Base-by-base conservation (phyloP, 495 filamentous ascomycete genomes). In the Tirmania nivea region DNA sequence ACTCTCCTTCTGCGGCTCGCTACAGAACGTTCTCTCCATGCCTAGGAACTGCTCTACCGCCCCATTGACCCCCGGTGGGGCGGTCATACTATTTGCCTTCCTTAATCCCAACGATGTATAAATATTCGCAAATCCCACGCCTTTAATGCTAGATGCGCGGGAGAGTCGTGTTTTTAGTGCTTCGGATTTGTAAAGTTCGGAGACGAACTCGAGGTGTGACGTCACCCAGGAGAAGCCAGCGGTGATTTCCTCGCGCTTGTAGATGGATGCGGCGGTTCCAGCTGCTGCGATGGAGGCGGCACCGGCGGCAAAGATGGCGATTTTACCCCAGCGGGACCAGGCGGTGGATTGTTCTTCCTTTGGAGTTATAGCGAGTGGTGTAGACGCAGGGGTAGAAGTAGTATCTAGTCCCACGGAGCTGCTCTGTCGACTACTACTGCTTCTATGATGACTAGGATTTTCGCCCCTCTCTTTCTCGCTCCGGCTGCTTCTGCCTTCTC, bases 151-250 rank as follows among this genome's bases (percentile, higher is more conserved):
- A 12, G 74, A 69, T 62, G 86, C 70, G 52, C 66, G 68, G 12
- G 64, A 65, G 20, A 92, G 69, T 6, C 90, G 76, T 55, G 73
- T 71, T 47, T 77, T 75, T 35, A 96, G 67, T 57, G 94, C 88
- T 52, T 83, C 77, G 9, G 74, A 75, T 20, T 85, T 78, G 55
- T 81, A 79, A 3, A 97, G 73, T 61, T 84, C 89, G 1, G 88
- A 87, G 2, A 96, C 81, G 59, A 97, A 97, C 64, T 88, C 86
- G n/a, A 97, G 78, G 69, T 97, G 92, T 14, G 82, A 86, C 10
- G 80, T 78, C 14, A 83, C 83, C 88, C 87, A 97, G 36, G 65
- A 70, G 69, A 78, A 78, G 0, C 84, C 79, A 19, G 78, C 71
- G 0, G 71, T 75, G 36, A 97, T 72, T 37, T 83, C 77, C 10